A percentile compares a stretch with the other conserved stretches of the same genome.
phyloP scores from a whole-genome alignment of 306 rosid genomes.

The Geum urbanum region DNA sequence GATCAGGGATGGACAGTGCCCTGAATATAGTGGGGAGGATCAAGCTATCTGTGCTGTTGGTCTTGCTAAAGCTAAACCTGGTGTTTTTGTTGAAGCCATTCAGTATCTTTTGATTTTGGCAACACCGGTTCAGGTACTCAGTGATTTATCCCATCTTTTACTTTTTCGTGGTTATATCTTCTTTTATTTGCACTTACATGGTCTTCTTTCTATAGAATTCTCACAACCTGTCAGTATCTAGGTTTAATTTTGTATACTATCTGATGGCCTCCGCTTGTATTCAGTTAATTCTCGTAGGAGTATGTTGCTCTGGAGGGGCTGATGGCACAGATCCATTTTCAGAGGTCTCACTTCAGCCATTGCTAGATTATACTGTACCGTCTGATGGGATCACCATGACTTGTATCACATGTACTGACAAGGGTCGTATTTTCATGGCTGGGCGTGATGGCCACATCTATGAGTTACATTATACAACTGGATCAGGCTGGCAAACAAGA shows the following conservation, averaged over 20 bases:
- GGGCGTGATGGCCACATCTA: conserved; percentile 97
- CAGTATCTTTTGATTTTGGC: conserved; percentile 82
- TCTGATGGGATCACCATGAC: conserved; percentile 98
- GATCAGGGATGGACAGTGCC: conserved; percentile 94
- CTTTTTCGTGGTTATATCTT: background rate
- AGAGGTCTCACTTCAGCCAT: conserved; percentile 83
- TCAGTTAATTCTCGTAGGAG: conserved; percentile 87
- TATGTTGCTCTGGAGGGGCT: conserved; percentile 85
- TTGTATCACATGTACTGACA: conserved; percentile 75
- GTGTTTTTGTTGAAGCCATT: conserved; percentile 95
- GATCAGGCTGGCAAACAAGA: conserved; percentile 94
- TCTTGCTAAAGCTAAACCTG: conserved; percentile 78
- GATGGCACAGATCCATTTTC: conserved; percentile 82
- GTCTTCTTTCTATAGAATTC: background rate
- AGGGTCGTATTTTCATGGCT: conserved; percentile 88
- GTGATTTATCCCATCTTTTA: background rate
- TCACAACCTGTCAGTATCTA: background rate
- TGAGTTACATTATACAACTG: conserved; percentile 78
- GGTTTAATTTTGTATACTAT: conserved; percentile 25
- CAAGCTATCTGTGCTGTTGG: conserved; percentile 98
- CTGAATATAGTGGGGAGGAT: conserved; percentile 87
- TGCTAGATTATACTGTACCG: conserved; percentile 82
- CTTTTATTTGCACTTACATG: background rate
- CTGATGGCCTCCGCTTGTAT: conserved; percentile 35
- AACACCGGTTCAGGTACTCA: conserved; percentile 82